A percentile compares a stretch with the other conserved stretches of the same genome.
phyloP scores from a whole-genome alignment of 192 early-diverging fungal genomes.

The Backusella parvicylindrica region DNA sequence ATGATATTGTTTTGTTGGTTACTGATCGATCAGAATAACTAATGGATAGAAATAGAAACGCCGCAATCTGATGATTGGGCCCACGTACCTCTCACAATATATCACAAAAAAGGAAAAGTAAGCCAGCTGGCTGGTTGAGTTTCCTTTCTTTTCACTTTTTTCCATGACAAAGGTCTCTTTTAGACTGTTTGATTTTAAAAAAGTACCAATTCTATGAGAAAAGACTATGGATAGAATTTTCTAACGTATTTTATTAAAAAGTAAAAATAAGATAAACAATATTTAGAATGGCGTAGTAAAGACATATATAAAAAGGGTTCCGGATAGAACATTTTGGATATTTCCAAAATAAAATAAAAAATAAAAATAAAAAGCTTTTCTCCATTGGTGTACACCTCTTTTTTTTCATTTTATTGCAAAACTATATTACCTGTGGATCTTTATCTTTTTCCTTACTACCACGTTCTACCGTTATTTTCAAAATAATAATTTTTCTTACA shows the following conservation, averaged over 20 bases:
- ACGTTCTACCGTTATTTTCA: neutral
- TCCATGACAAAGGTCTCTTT: neutral
- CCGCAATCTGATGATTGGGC: neutral
- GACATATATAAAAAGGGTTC: neutral
- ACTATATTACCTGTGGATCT: neutral
- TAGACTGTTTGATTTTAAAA: neutral
- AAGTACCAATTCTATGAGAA: neutral
- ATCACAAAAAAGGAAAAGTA: neutral
- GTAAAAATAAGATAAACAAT: neutral
- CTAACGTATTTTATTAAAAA: neutral
- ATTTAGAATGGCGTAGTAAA: neutral
- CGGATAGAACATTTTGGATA: neutral
- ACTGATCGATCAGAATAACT: neutral
- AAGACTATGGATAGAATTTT: neutral
- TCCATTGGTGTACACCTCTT: neutral
- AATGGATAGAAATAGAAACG: neutral
- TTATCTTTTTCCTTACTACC: neutral
- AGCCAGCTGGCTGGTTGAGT: neutral
- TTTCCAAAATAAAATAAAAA: neutral
- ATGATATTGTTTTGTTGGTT: neutral
- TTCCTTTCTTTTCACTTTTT: neutral
- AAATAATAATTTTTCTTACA: neutral
- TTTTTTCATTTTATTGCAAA: neutral
- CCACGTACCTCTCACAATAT: neutral
- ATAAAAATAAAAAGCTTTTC: neutral